Base-by-base conservation (phyloP, 208 protist species). In the Plasmodiophora brassicae region DNA sequence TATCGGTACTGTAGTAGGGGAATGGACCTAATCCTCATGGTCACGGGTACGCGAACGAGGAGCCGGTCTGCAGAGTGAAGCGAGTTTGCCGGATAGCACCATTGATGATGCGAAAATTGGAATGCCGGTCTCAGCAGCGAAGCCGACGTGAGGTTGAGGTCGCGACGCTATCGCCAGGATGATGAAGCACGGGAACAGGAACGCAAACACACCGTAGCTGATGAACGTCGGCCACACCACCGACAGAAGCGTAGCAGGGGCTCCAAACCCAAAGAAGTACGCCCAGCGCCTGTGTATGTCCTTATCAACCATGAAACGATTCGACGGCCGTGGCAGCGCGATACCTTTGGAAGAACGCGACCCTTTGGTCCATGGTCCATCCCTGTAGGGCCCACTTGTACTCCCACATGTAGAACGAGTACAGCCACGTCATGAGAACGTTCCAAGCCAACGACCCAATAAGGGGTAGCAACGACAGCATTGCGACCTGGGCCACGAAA, bases 391-490 rank as follows among this genome's bases (percentile, higher is more conserved):
- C n/a, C 65, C 65, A 78, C 41, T 78, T 78, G 41, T 78, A 78
- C 41, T 78, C 65, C 65, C 65, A 78, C 65, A 78, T 78, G 65
- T 78, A 78, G n/a, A 78, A 78, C n/a, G 65, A 78, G 41, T 78
- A 78, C 65, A 78, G 65, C 65, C 65, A 78, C 10, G 65, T 78
- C n/a, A 78, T n/a, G 5, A 32, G 10, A 5, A 78, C n/a, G 5
- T 44, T n/a, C 65, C 65, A 78, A 32, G 41, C n/a, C 32, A 36
- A 78, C 14, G 32, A 38, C 32, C 65, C 65, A 5, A 78, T n/a
- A 8, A 78, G 5, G 10, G 65, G 65, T 14, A 78, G 5, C 32
- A 78, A 78, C n/a, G 65, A 78, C 5, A 32, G 5, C 65, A 78
- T 44, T 32, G n/a, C 20, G 5, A 78, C n/a, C 14, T 44, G 32